Base-by-base conservation (phyloP, 176 grass and related monocot species). In the Eragrostis nindensis region DNA sequence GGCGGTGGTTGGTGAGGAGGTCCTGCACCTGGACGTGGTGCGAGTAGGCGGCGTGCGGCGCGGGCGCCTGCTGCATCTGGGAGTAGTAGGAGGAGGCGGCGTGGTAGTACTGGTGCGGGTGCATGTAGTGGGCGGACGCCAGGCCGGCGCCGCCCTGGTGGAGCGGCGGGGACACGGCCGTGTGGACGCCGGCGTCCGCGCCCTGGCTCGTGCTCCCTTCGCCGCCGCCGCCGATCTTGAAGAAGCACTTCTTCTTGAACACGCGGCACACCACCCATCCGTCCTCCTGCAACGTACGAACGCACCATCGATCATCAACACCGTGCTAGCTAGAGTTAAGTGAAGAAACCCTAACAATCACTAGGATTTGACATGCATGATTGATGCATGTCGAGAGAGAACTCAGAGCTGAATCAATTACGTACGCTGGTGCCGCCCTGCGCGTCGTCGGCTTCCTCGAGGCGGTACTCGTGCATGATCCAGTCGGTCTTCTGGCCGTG, bases 211-310 rank as follows among this genome's bases (percentile, higher is more conserved):
- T 66, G 81, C 65, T 80, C 2, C 88, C 84, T 38, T 85, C 88
- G 7, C 78, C 83, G 27, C 68, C 53, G 48, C 80, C 86, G 19
- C 82, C 87, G 22, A 93, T 83, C 66, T 99, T 99, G 54, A 99
- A 99, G 77, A 99, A 99, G 60, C 90, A 99, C 82, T 99, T 99
- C 89, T 99, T 99, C 89, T 99, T 99, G 89, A 95, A 99, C 56
- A 99, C 96, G 42, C 96, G 84, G 86, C 92, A 99, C 25, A 87
- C 92, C 74, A 99, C 96, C 96, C 96, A 99, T 66, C 92, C 96
- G 55, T 99, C 96, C 73, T 99, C 96, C 92, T 99, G 87, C 60
- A n/a, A 82, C 52, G 30, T 1, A 36, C 11, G 11, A 22, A 10
- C 19, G 1, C 15, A 62, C 15, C 15, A 21, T 27, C 8, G n/a